A percentile compares a stretch with the other conserved stretches of the same genome.
These are phyloP conservation scores for Cubamyces lactineus DNA, from an alignment of 768 basidiomycete genomes.

Conservation along the genomic window DNA sequence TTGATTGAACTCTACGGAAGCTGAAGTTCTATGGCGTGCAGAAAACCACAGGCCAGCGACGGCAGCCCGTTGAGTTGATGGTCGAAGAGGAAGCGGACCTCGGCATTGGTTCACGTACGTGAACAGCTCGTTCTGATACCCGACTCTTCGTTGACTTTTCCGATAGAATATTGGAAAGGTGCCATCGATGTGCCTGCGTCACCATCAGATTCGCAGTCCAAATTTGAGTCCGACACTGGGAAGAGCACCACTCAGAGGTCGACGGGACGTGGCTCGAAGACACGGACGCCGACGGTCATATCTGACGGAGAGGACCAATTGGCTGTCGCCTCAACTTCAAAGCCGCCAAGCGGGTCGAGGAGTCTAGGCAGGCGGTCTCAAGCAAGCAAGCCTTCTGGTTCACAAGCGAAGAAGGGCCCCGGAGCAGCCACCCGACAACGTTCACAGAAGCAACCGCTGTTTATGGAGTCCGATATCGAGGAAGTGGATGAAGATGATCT, in stretches of 20 bases:
- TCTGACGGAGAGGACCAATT: constrained; percentile 45
- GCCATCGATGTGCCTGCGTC: constrained; percentile 25
- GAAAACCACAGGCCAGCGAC: constrained; percentile 34
- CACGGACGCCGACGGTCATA: constrained; percentile 30
- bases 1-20: neutral
- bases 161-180: constrained; percentile 63
- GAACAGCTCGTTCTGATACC: neutral
- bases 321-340: constrained; percentile 27
- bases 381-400: neutral
- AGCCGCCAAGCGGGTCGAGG: constrained; percentile 11
- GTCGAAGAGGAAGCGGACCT: constrained; percentile 55
- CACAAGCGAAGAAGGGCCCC: constrained; percentile 2
- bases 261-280: constrained; percentile 11
- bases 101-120: constrained; percentile 55
- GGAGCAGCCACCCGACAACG: constrained; percentile 18
- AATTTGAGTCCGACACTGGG: constrained; percentile 28
- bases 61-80: constrained; percentile 54
- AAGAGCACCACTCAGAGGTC: constrained; percentile 9
- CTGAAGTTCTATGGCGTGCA: constrained; percentile 36
- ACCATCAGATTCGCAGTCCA: constrained; percentile 9
- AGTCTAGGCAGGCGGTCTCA: constrained; percentile 2
- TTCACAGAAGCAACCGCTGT: constrained; percentile 48
- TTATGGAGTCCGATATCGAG: constrained; percentile 53
- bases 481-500: constrained; percentile 38
- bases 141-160: neutral